Base-by-base conservation (phyloP, 768 basidiomycete species). In the Lactarius akahatsu region DNA sequence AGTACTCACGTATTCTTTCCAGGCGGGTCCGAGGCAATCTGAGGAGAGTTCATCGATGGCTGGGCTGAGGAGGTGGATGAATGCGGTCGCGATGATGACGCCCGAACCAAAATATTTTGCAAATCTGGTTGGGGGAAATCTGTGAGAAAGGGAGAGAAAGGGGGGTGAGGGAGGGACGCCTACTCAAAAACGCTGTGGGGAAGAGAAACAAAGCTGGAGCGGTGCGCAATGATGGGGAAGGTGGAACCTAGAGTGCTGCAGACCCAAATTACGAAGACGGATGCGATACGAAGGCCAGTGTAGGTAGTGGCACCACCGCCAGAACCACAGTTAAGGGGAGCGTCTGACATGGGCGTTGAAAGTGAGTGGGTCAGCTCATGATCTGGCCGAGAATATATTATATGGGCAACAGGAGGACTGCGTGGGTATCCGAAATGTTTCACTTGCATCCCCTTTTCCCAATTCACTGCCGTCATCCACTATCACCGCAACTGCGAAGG, bases 181-280 rank as follows among this genome's bases (percentile, higher is more conserved):
- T 62, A 92, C 91, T 95, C 88, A 66, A 91, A 94, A 3, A 88
- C 76, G 43, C 74, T 64, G 57, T 81, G 82, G 15, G 90, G 90
- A 4, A 91, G 78, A 57, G 76, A 79, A 13, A 91, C 64, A 79
- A 80, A 81, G 9, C 72, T 77, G 0, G 84, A 79, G 58, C 83
- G 80, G 57, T 73, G 80, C 6, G 88, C 82, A 28, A 92, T 71
- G 38, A 94, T 80, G 18, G 92, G 92, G 76, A 93, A 90, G 61
- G 88, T 77, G 5, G 90, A 84, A 18, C 90, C 91, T 11, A 74
- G 69, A 9, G 78, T 76, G 2, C 90, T 89, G 28, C 84, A 82
- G 3, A 78, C 73, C 65, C 91, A 80, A 72, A 94, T 85, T 71
- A 94, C 80, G 76, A 94, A 94, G 69, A 93, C 76, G 26, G 90